Base-by-base conservation (phyloP, 2,329 filamentous ascomycete genomes). In the Penicillium fuscoglaucum region DNA sequence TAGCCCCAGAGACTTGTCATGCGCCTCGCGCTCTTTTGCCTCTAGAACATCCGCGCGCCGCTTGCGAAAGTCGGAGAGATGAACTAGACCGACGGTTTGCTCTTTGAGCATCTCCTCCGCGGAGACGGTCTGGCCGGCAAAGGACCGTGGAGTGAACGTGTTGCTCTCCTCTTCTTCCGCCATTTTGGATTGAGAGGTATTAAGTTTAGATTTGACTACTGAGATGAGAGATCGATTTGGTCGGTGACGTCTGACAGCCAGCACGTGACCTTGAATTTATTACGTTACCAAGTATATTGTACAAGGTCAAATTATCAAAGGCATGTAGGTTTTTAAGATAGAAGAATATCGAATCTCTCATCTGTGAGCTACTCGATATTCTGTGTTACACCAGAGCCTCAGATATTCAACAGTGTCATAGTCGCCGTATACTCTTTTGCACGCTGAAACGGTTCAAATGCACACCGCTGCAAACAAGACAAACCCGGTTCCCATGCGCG, bases 1-100 rank as follows among this genome's bases (percentile, higher is more conserved):
- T 60, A 76, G 72, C 2, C 77, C 76, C 12, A 83, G 71, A 28
- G 84, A 80, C 41, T 81, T 83, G 65, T 90, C 89, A 70, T 87
- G 86, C 13, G 86, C 88, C 69, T 95, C 91, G 69, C 90, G 86
- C 71, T 95, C 91, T 71, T 95, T 93, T 72, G 91, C 88, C 74
- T 97, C 93, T 48, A 96, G 81, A n/a, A 93, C 91, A 76, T 97
- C 91, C 67, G 92, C 93, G 75, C 93, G 91, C 59, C 95, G 88
- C 79, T 99, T 98, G 76, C 93, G 91, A 75, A 96, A 98, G 73
- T 98, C 95, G 64, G 90, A 91, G 44, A 97, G 87, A 58, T 90
- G 86, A 53, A 98, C 93, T 3, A 99, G 87, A 41, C 95, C 95
- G 65, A 97, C 92, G 0, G 91, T 96, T 70, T 91, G 87, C 54